Base-by-base conservation (phyloP, 768 basidiomycete genomes). In the Tulasnella sp. region DNA sequence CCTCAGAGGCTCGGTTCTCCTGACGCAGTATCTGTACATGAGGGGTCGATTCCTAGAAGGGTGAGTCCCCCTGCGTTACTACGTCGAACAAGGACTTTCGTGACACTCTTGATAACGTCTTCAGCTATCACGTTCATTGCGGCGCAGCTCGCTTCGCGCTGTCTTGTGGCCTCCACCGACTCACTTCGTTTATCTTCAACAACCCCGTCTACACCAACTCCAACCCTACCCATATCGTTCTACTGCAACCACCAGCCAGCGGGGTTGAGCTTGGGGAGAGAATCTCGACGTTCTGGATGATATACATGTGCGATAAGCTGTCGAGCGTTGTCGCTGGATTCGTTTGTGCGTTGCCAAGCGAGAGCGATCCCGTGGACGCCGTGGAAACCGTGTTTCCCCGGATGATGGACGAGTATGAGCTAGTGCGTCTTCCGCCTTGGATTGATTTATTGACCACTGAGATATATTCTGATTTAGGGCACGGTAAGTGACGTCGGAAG, bases 101-200 rank as follows among this genome's bases (percentile, higher is more conserved):
- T 26, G 5, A 26, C 61, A 67, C 37, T 37, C 29, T 15, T 13
- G 32, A 13, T 26, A 11, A 48, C 48, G 15, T 16, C 26, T 40
- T 29, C n/a, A 76, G 75, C 23, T 76, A 76, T 32, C 75, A 76
- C 57, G 29, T 57, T 23, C 88, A 89, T 0, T 91, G 90, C 78
- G 90, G 92, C 0, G 92, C 93, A 0, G 90, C 91, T 1, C 87
- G 91, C 16, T 85, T 94, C 70, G 90, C 91, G 11, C 84, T 94
- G 40, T 92, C 93, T 81, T 91, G 88, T 81, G 91, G 91, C 7
- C 88, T 95, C 40, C 78, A 79, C 44, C 39, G 42, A 10, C 51
- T 79, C 37, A 37, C 51, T 18, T 79, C 78, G 20, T 69, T 39
- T n/a, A 44, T 73, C 23, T 79, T n/a, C 69, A 57, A 55, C 20